These are phyloP conservation scores for Coemansia sp. DNA, from an alignment of 192 early-diverging fungal genomes.

Conservation along the genomic window DNA sequence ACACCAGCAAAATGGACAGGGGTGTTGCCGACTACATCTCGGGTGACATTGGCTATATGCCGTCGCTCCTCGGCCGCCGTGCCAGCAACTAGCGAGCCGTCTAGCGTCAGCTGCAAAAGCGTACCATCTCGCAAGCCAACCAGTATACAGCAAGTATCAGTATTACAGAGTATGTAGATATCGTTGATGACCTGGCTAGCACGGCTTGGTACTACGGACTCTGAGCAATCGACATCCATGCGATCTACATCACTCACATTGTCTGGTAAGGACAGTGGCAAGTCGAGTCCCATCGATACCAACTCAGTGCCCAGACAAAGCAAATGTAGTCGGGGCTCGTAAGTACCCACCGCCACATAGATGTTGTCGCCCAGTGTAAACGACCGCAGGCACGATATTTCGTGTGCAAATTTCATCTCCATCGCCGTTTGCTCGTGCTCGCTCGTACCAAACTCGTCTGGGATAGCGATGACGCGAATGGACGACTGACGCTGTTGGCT, in stretches of 20 bases:
- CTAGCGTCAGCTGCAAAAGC: neutral
- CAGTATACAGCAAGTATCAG: slow-evolving; percentile 13
- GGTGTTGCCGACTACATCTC: neutral
- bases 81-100: neutral
- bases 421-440: neutral
- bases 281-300: neutral
- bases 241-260: neutral
- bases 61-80: neutral
- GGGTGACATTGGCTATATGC: neutral
- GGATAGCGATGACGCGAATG: slow-evolving; percentile 4
- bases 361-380: slow-evolving; percentile 11
- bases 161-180: slow-evolving; percentile 17
- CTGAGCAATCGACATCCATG: slow-evolving; percentile 9
- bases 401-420: slow-evolving; percentile 15
- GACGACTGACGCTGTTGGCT: neutral
- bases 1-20: neutral
- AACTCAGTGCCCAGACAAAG: neutral
- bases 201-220: neutral
- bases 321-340: slow-evolving; percentile 14
- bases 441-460: neutral
- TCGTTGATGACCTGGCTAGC: no score
- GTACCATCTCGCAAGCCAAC: slow-evolving; percentile 38
- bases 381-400: slow-evolving; percentile 30
- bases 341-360: slow-evolving; percentile 24
- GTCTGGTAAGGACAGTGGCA: neutral